A percentile compares a stretch with the other conserved stretches of the same genome.
Conservation (phyloP, 331 rosid species). For the Erythrophleum ivorense region DNA sequence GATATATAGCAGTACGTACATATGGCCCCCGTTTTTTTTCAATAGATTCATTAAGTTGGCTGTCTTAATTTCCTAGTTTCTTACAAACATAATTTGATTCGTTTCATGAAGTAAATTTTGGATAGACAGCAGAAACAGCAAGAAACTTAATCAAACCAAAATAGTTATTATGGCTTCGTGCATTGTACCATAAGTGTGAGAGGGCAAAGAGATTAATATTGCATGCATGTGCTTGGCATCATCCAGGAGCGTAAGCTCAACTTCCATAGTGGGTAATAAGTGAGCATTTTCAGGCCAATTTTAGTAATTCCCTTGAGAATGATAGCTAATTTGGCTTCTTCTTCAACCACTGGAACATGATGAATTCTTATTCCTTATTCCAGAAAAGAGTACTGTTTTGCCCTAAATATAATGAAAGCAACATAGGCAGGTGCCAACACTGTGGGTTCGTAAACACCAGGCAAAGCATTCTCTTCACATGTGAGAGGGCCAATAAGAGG, state of each 20-base stretch:
- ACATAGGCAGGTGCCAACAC: neutral
- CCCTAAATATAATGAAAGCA: neutral
- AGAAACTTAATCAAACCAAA: neutral
- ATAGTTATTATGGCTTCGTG: neutral
- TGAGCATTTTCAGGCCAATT: too few species aligned
- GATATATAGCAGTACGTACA: neutral
- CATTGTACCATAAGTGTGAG: neutral
- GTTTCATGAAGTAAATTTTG: neutral
- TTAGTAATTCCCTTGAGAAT: neutral
- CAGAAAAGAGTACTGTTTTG: neutral
- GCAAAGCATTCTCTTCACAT: neutral
- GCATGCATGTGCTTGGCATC: neutral
- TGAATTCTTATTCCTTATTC: neutral
- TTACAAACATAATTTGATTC: neutral
- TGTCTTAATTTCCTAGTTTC: neutral
- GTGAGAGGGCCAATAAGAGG: neutral
- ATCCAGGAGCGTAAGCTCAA: neutral
- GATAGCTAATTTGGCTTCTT: neutral
- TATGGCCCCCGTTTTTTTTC: neutral
- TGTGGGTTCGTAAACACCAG: neutral
- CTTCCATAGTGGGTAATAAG: neutral
- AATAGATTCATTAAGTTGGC: neutral
- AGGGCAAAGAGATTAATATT: neutral
- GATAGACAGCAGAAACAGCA: neutral
- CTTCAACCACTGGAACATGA: neutral